Base-by-base conservation (phyloP, 2,329 filamentous ascomycete species). In the Neurospora crassa region DNA sequence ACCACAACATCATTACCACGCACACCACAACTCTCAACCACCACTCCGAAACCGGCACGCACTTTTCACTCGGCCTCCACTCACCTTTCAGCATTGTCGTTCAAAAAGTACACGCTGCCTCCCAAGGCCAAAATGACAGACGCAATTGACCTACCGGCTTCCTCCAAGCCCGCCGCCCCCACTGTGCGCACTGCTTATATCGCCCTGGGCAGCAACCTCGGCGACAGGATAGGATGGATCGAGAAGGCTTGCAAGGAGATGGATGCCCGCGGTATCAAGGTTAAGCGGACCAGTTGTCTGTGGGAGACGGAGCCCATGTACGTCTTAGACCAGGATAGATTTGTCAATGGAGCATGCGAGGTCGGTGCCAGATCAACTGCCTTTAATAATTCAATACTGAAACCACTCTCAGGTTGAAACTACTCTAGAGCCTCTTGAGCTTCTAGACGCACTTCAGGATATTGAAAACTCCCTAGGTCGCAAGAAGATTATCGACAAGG, bases 221-320 rank as follows among this genome's bases (percentile, higher is more conserved):
- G 94, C 5, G 90, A 98, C 79, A 90, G 94, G 59, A 86, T 97
- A 69, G 87, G 85, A 59, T 92, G 91, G 87, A 96, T 99, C 74
- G 94, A 97, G 80, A 85, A 87, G 76, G 95, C 96, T 0, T 94
- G 94, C 79, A 85, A 84, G 67, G 88, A 91, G 78, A 93, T 99
- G 89, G 89, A 92, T 74, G 83, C 85, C 67, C 85, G 88, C 29
- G 90, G 89, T 42, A 93, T 98, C 78, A 88, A 82, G 70, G 87
- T 99, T 47, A 86, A 89, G 77, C 86, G 90, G 76, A 97, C 95
- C 0, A 98, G 95, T 80, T 91, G 90, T 73, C 84, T 99, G 3
- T 99, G 96, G 87, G 94, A 98, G 83, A 99, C 95, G 3, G 90
- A 93, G 76, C 93, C 96, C 29, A 99, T 99, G 96, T 99, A 99